These are phyloP conservation scores for grape (Vitis vinifera) DNA, from an alignment of 164 flowering plant genomes.

Conservation along the genomic window ASM3070453v1 NC_081815.1:7284501-7285000, in stretches of 20 bases:
- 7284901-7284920: no score
- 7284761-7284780: neutral
- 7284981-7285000: no score
- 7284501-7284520: constrained; percentile 8
- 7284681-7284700: constrained; percentile 74
- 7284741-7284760: neutral
- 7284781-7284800: neutral
- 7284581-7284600: no score
- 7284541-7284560: constrained; percentile 82
- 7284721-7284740: constrained; percentile 54
- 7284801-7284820: neutral
- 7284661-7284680: constrained; percentile 21
- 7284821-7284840: no score
- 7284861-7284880: no score
- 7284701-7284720: constrained; percentile 75
- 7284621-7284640: neutral
- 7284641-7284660: neutral
- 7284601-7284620: no score
- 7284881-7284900: no score
- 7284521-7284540: constrained; percentile 64
- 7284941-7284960: no score
- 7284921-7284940: no score
- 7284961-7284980: no score
- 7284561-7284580: constrained; percentile 22
- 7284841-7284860: no score